Evolutionary conservation across 495 filamentous ascomycete species (phyloP).

Genomic region (Aspergillus nanangensis): DNA sequence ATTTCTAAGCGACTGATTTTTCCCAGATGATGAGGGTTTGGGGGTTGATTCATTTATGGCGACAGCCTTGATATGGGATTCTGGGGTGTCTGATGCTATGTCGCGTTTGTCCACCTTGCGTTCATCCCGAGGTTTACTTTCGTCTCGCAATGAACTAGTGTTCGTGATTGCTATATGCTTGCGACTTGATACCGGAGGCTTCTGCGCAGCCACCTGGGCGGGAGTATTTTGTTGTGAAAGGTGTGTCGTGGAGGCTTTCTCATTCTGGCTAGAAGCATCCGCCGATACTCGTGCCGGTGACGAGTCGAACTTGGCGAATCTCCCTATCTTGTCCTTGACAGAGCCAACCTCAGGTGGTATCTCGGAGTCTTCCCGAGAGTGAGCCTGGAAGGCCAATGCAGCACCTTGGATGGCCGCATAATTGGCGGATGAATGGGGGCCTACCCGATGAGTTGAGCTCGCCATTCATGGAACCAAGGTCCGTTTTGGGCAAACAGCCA

Average conservation of each 20-base stretch:
- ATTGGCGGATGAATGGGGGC: constrained; percentile 21
- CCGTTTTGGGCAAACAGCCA: background rate
- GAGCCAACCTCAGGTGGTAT: constrained; percentile 34
- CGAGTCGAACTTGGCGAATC: constrained; percentile 22
- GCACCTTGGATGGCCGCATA: constrained; percentile 36
- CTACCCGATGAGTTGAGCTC: constrained; percentile 22
- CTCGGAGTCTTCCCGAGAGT: constrained; percentile 15
- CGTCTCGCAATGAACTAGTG: background rate
- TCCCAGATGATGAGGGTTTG: constrained; percentile 1
- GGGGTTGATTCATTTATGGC: constrained; percentile 2
- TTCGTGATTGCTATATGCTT: constrained; percentile 5
- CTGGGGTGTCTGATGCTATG: constrained; percentile 1
- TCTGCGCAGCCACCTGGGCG: constrained; percentile 32
- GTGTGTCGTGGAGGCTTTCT: constrained; percentile 12
- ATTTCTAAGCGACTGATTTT: background rate
- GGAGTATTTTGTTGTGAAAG: constrained; percentile 29
- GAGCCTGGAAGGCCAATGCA: constrained; percentile 30
- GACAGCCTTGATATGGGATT: background rate
- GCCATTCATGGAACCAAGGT: constrained; percentile 26
- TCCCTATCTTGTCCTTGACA: constrained; percentile 40
- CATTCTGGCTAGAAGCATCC: constrained; percentile 7
- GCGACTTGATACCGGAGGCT: constrained; percentile 15
- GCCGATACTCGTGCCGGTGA: constrained; percentile 4
- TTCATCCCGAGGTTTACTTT: background rate
- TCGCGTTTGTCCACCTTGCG: constrained; percentile 1